Percentiles rank a stretch among this genome's conserved stretches.
phyloP scores from a whole-genome alignment of 2,329 filamentous ascomycete genomes.

The Penicillium glabrum region DNA sequence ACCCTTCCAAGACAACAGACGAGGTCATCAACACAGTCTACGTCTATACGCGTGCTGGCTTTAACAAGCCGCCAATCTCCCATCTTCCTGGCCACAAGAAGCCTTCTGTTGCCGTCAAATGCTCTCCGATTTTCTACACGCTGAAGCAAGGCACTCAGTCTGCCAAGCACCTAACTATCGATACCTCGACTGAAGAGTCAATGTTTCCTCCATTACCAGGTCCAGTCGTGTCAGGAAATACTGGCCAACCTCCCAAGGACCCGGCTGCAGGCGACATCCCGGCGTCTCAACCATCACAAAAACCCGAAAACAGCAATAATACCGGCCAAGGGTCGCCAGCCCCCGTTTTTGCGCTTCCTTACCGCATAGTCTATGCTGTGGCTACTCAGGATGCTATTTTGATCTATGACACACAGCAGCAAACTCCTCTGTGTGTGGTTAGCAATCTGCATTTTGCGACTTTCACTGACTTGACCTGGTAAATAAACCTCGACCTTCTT shows the following conservation, averaged over 20 bases:
- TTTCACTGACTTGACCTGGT: slow-evolving; percentile 96
- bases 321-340: slow-evolving; percentile 54
- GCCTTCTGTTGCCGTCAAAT: slow-evolving; percentile 91
- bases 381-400: slow-evolving; percentile 94
- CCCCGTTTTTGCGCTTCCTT: slow-evolving; percentile 77
- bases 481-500: slow-evolving; percentile 39
- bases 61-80: slow-evolving; percentile 93
- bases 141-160: slow-evolving; percentile 66
- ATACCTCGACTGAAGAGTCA: slow-evolving; percentile 86
- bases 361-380: slow-evolving; percentile 94
- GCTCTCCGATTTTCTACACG: slow-evolving; percentile 86
- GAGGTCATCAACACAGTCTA: slow-evolving; percentile 97
- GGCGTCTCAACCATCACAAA: slow-evolving; percentile 55
- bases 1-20: slow-evolving; percentile 70
- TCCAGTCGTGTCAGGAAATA: slow-evolving; percentile 60
- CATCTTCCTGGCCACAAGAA: slow-evolving; percentile 98
- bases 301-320: slow-evolving; percentile 52
- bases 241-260: slow-evolving; percentile 65
- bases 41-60: slow-evolving; percentile 92
- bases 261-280: slow-evolving; percentile 57
- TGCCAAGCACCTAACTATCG: slow-evolving; percentile 89
- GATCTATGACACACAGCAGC: slow-evolving; percentile 95
- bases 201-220: slow-evolving; percentile 82
- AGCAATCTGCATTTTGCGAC: slow-evolving; percentile 97
- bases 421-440: slow-evolving; percentile 87